Base-by-base conservation (phyloP, 106 monocot species). In the Phalaenopsis equestris region DNA sequence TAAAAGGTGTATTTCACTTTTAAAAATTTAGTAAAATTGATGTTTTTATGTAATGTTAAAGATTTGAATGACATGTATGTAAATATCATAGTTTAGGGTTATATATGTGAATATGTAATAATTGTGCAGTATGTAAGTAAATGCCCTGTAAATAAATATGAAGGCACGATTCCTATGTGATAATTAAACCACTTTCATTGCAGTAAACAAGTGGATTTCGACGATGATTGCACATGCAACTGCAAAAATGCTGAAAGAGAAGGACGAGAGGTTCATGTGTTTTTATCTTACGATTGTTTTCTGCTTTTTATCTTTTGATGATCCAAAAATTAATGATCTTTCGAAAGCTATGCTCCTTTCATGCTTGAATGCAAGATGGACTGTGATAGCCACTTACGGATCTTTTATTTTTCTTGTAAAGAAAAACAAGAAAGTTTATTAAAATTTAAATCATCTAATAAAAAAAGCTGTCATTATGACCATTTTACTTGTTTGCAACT, bases 191-290 rank as follows among this genome's bases (percentile, higher is more conserved):
- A 16, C 56, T 83, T 75, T 68, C 21, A 85, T n/a, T 89, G 85
- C 90, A 99, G 98, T 94, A 41, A 99, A 99, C 83, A 99, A 99
- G 84, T 99, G 94, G 94, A 94, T 99, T 41, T 94, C 92, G 77
- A 90, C 94, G 78, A 72, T 84, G 80, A 99, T 99, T 73, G 92
- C 98, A 73, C 85, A 74, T 75, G 98, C 98, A 79, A 94, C 94
- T 76, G 86, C 84, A 83, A 84, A 85, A 76, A 99, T 99, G 98
- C 93, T 99, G 98, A 94, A 86, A 79, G 78, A 99, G 78, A 99
- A 99, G 86, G 98, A 99, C 82, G 93, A 94, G 82, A 99, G 98
- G 98, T 99, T 41, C 42, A 17, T 73, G 30, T 77, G 17, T 36
- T 23, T 77, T 42, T 61, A n/a, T 65, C 14, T 80, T 23, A 43